Evolutionary conservation across 176 grass and related monocot species (phyloP).

Genomic region (Carex pumila): DNA sequence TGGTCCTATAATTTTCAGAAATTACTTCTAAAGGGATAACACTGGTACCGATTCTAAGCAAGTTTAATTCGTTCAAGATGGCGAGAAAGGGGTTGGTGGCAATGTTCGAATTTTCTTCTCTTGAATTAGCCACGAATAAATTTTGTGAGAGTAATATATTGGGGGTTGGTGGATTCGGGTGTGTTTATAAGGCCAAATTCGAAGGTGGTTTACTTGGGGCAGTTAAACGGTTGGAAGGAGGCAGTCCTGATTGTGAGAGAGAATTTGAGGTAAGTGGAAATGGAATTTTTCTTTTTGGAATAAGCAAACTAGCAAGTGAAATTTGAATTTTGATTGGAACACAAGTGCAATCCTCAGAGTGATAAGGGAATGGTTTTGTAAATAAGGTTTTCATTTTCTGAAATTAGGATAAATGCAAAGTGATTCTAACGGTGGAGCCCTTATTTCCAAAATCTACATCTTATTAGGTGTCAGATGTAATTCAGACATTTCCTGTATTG

Average conservation of each 20-base stretch:
- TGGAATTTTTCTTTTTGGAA: background rate
- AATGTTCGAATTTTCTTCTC: constrained; percentile 56
- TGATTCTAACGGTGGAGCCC: background rate
- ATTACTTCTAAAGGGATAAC: constrained; percentile 39
- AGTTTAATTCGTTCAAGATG: constrained; percentile 56
- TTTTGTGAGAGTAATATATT: constrained; percentile 73
- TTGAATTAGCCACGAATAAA: constrained; percentile 59
- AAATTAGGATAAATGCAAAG: background rate
- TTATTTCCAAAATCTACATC: background rate
- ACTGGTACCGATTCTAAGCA: constrained; percentile 62
- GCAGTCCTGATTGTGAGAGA: constrained; percentile 51
- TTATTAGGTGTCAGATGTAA: background rate
- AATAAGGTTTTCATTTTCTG: background rate
- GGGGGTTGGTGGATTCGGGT: constrained; percentile 67
- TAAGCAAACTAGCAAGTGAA: background rate
- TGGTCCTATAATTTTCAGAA: background rate
- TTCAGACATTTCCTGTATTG: background rate
- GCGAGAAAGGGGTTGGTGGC: constrained; percentile 60
- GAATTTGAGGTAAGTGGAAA: constrained; percentile 71
- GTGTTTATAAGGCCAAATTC: constrained; percentile 74
- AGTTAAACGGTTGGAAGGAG: constrained; percentile 63
- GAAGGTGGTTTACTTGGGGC: constrained; percentile 48
- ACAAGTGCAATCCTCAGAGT: background rate
- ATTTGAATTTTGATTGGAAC: background rate
- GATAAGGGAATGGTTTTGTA: background rate